Conservation (phyloP, 306 rosid species). For the Glycyrrhiza uralensis region DNA sequence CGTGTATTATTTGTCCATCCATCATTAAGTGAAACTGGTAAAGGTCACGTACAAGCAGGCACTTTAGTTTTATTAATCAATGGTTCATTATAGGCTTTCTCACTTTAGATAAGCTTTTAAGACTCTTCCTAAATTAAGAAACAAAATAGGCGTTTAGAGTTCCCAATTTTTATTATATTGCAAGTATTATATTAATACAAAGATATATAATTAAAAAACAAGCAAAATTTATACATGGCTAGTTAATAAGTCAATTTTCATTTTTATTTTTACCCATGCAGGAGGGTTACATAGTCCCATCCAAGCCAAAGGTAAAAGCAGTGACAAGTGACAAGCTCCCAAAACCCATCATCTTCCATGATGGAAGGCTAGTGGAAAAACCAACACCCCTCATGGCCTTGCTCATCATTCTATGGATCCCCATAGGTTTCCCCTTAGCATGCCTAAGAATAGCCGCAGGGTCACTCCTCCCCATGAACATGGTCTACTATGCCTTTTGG, state of each 20-base stretch:
- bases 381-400: conserved; percentile 65
- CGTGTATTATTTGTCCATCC: too few relatives aligned
- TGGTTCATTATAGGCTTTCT: too few relatives aligned
- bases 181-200: neutral
- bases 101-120: neutral
- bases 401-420: conserved; percentile 68
- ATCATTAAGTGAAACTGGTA: too few relatives aligned
- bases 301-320: conserved; percentile 37
- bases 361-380: conserved; percentile 70
- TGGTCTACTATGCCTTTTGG: conserved; percentile 65
- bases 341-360: conserved; percentile 81
- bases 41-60: too few relatives aligned
- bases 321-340: conserved; percentile 59
- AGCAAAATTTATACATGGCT: neutral
- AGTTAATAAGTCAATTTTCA: neutral
- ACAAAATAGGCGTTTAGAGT: neutral
- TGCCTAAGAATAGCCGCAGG: conserved; percentile 70
- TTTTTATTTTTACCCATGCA: conserved; percentile 1
- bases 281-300: conserved; percentile 69
- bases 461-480: conserved; percentile 69
- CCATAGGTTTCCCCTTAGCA: conserved; percentile 64
- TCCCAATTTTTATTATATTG: neutral
- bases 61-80: too few relatives aligned
- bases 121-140: neutral
- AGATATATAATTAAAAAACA: neutral